Evolutionary conservation across 2,329 filamentous ascomycete genomes (phyloP).

Genomic region (Aspergillus sojae): DNA sequence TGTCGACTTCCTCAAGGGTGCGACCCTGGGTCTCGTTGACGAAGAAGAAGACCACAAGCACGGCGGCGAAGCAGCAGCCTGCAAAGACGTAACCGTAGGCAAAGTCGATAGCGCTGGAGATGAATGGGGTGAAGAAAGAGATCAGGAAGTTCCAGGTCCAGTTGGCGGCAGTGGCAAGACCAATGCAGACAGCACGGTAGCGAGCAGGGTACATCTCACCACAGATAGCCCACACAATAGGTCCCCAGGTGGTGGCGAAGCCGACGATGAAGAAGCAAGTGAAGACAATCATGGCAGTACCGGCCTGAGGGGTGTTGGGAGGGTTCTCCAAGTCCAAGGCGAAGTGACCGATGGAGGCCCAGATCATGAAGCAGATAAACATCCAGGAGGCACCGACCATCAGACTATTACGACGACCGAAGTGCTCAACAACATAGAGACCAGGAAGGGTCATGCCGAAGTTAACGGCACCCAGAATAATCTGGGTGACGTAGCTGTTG

Average conservation of each 20-base stretch:
- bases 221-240: constrained; percentile 53
- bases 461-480: constrained; percentile 71
- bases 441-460: constrained; percentile 68
- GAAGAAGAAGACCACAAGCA: constrained; percentile 73
- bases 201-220: constrained; percentile 50
- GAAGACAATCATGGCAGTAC: constrained; percentile 71
- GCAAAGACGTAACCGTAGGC: constrained; percentile 79
- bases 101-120: constrained; percentile 71
- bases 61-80: constrained; percentile 67
- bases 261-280: constrained; percentile 75
- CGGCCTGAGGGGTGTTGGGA: constrained; percentile 51
- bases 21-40: constrained; percentile 74
- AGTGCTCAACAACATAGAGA: constrained; percentile 70
- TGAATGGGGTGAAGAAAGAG: constrained; percentile 80
- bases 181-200: constrained; percentile 73
- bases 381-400: constrained; percentile 70
- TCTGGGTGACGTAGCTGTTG: constrained; percentile 68
- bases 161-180: constrained; percentile 74
- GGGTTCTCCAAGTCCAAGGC: constrained; percentile 44
- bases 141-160: constrained; percentile 78
- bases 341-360: constrained; percentile 61
- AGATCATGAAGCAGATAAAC: constrained; percentile 62
- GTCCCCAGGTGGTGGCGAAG: constrained; percentile 73
- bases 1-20: constrained; percentile 77
- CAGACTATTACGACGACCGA: constrained; percentile 68